Evolutionary conservation across 2,329 filamentous ascomycete genomes (phyloP), one percentile per base, ranked within the genome.

Genomic region (Colletotrichum plurivorum): DNA sequence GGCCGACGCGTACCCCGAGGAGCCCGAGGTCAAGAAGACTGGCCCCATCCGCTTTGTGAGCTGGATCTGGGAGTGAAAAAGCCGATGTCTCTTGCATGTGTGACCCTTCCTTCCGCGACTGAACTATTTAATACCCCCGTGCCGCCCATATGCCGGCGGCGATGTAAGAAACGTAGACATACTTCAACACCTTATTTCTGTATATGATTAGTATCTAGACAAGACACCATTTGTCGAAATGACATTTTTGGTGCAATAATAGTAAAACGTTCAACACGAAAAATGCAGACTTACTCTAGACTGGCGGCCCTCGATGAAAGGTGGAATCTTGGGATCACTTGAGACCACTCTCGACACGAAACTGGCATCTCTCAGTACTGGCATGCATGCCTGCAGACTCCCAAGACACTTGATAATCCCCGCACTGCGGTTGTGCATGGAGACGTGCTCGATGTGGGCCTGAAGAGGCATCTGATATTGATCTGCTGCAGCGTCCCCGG

Each of bases 31-130:
- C 18, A 77, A 76, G 71, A 62, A 69, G 22, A 73, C 72, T 20
- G 75, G 78, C 1, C 76, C 74, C 69, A 20, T 76, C n/a, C 74
- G 76, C 20, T 45, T 74, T 5, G 57, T 80, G 13, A 79, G 76
- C 64, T 81, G 79, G 78, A 73, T 82, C 39, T 82, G 80, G 80
- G 77, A 81, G 54, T 80, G n/a, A n/a, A 60, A 57, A 15, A 8
- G 31, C 31, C 31, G 31, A 10, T 4, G 31, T 36, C 8, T 9
- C 31, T 36, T 4, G 31, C 8, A 2, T 36, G 31, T n/a, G n/a
- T n/a, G n/a, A n/a, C n/a, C 31, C 1, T 36, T 36, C 10, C 10
- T 36, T 10, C 8, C 31, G 31, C 31, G 10, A 36, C 31, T 36
- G 31, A 36, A 36, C 31, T 36, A 10, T n/a, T 43, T 43, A 43